Percentiles rank a stretch among this genome's conserved stretches.
Evolutionary conservation across 345 rosid genomes (phyloP).

Genomic region (Salix udensis): DNA sequence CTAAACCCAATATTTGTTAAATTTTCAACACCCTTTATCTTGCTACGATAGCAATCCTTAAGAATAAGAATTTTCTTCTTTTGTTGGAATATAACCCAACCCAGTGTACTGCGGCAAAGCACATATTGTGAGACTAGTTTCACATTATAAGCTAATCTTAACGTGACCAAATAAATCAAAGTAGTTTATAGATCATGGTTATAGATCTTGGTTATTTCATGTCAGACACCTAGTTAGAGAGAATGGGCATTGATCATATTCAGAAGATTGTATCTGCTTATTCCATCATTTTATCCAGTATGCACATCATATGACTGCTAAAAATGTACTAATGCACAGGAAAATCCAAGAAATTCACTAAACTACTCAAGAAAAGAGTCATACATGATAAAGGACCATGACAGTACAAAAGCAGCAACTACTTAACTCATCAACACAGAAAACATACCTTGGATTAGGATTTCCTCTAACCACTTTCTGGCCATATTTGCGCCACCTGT

Average conservation of each 20-base stretch:
- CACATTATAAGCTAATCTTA: not conserved
- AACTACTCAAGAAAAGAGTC: not conserved
- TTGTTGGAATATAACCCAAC: not conserved
- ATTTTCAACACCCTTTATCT: not conserved
- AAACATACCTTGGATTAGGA: conserved; percentile 84
- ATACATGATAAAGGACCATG: not conserved
- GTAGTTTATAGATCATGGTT: not conserved
- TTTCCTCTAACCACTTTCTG: conserved; percentile 98
- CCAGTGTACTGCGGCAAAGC: not conserved
- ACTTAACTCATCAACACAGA: conserved; percentile 1
- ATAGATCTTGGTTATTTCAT: not conserved
- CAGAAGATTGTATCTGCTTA: not conserved
- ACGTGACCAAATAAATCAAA: not conserved
- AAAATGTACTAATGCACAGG: not conserved
- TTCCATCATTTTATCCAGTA: not conserved
- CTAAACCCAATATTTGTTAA: too few relatives aligned
- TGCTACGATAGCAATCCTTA: not conserved
- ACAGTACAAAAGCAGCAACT: not conserved
- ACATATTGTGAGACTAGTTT: not conserved
- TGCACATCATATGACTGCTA: not conserved
- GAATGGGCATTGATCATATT: not conserved
- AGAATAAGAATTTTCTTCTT: not conserved
- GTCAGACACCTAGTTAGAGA: not conserved
- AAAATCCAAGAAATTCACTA: not conserved
- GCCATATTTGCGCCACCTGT: conserved; percentile 99